These are phyloP conservation scores for Rhododendron henanense DNA, from an alignment of 148 eudicot species.

Conservation along the genomic window DNA sequence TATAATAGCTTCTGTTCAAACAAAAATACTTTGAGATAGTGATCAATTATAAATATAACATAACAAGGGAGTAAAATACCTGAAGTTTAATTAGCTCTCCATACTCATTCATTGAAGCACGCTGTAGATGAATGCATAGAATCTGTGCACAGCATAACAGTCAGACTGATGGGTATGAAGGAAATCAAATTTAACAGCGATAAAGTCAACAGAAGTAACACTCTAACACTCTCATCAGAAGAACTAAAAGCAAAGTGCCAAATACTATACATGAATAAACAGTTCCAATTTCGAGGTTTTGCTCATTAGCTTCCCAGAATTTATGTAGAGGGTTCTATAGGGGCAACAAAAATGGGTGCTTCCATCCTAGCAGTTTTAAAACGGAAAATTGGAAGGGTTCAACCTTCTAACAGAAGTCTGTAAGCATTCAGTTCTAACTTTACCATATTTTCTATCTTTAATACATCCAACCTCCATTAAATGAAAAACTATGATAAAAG, in stretches of 20 bases:
- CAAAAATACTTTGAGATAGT: not conserved
- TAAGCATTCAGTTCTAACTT: not conserved
- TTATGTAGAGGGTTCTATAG: not conserved
- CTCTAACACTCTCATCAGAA: not conserved
- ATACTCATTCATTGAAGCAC: slow-evolving; percentile 59
- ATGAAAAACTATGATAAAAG: not conserved
- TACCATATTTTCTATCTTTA: not conserved
- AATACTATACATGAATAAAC: not conserved
- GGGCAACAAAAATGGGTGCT: not conserved
- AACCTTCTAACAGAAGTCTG: not conserved
- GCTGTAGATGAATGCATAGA: slow-evolving; percentile 83
- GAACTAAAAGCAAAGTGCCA: not conserved
- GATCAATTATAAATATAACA: not conserved
- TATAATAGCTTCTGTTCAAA: not conserved
- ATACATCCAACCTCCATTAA: not conserved
- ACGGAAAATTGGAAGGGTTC: not conserved
- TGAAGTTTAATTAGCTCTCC: slow-evolving; percentile 71
- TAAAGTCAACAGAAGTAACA: not conserved
- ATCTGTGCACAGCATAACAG: slow-evolving; percentile 38
- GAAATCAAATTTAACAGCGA: slow-evolving; percentile 4
- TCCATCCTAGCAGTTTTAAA: not conserved
- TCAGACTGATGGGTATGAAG: slow-evolving; percentile 7
- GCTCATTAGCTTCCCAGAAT: not conserved
- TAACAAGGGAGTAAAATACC: slow-evolving; percentile 34
- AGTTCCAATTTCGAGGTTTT: not conserved